Evolutionary conservation across 2,329 filamentous ascomycete species (phyloP).

Genomic region (Beauveria varroae): DNA sequence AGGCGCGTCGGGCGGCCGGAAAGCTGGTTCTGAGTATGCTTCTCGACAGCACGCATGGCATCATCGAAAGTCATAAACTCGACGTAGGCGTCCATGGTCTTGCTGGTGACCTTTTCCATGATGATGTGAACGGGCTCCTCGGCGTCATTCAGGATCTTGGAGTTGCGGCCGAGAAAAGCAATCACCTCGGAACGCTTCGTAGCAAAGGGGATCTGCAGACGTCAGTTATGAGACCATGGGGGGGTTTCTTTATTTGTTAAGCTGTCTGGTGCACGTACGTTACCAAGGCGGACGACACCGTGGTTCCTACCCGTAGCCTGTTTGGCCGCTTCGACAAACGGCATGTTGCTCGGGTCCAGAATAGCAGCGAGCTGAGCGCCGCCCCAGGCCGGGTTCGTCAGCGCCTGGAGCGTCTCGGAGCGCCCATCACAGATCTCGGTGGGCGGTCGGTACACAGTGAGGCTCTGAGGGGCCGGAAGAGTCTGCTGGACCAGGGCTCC

Average conservation of each 20-base stretch:
- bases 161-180: constrained; percentile 51
- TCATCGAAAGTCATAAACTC: constrained; percentile 48
- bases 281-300: constrained; percentile 43
- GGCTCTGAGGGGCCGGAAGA: neutral
- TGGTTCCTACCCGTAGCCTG: constrained; percentile 22
- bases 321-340: constrained; percentile 36
- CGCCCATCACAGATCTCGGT: constrained; percentile 18
- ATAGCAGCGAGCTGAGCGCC: constrained; percentile 28
- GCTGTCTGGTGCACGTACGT: constrained; percentile 31
- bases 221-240: neutral
- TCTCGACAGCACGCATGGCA: constrained; percentile 45
- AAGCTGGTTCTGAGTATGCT: constrained; percentile 32
- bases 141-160: constrained; percentile 44
- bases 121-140: constrained; percentile 55
- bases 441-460: constrained; percentile 12
- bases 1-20: constrained; percentile 40
- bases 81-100: constrained; percentile 55
- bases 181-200: constrained; percentile 47
- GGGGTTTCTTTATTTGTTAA: neutral
- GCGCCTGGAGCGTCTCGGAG: constrained; percentile 30
- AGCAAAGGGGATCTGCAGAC: constrained; percentile 45
- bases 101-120: constrained; percentile 55
- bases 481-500: neutral
- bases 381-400: constrained; percentile 27
- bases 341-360: constrained; percentile 34